Conservation (phyloP, 345 rosid species). For the Syzygium grande region DNA sequence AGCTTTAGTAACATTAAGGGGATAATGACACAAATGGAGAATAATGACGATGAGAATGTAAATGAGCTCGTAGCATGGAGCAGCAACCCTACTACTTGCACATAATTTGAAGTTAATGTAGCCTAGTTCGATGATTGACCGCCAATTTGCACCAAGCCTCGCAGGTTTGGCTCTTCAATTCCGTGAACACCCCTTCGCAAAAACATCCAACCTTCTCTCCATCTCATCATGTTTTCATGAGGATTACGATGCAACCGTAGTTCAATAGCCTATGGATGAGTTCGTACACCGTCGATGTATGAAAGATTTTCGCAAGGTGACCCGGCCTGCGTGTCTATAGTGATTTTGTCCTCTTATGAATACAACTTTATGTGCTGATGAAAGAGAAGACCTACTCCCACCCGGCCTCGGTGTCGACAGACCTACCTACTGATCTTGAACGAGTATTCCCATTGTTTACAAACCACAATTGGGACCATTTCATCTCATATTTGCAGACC, state of each 20-base stretch:
- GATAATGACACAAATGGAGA: too few species aligned
- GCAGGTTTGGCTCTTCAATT: neutral
- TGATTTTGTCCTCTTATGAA: neutral
- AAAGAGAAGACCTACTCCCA: neutral
- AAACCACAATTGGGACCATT: neutral
- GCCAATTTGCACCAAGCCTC: neutral
- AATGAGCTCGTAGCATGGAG: too few species aligned
- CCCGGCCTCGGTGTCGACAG: neutral
- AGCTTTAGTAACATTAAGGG: neutral
- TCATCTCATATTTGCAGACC: neutral
- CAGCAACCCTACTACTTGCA: neutral
- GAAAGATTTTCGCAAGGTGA: neutral
- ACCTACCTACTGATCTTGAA: neutral
- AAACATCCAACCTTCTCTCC: neutral
- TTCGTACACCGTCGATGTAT: neutral
- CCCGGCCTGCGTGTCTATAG: neutral
- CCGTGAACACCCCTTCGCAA: neutral
- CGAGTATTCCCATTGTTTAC: neutral
- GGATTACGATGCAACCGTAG: neutral
- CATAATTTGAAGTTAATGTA: neutral
- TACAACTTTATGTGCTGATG: neutral
- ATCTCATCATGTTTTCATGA: neutral
- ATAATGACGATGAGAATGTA: too few species aligned
- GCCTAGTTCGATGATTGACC: neutral
- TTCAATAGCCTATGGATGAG: neutral